phyloP scores from a whole-genome alignment of 371 early-diverging fungal species.

The Amoeboaphelidium protococcarum region DNA sequence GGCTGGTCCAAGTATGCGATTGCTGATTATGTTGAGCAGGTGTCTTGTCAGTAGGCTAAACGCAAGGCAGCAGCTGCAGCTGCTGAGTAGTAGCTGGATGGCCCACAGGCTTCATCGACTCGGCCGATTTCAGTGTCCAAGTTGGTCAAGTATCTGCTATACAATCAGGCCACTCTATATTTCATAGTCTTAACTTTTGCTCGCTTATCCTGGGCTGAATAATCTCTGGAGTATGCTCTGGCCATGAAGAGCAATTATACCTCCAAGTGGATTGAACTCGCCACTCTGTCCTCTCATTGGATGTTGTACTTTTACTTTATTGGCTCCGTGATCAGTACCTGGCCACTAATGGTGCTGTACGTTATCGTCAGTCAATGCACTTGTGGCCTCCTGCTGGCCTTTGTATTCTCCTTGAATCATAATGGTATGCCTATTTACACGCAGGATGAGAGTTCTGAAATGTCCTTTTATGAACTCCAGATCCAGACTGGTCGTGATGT shows the following conservation, averaged over 20 bases:
- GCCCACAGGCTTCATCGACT: no score
- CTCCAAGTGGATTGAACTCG: constrained; percentile 21
- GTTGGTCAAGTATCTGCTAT: constrained; percentile 25
- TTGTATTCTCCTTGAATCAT: constrained; percentile 61
- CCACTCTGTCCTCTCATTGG: constrained; percentile 36
- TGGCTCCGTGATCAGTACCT: constrained; percentile 19
- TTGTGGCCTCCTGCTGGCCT: constrained; percentile 46
- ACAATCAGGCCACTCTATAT: constrained; percentile 44
- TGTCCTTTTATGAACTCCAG: constrained; percentile 50
- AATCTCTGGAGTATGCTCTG: not conserved
- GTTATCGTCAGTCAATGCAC: constrained; percentile 34
- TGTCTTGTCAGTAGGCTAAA: not conserved
- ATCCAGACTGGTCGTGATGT: constrained; percentile 59
- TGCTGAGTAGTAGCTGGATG: no score
- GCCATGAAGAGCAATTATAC: not conserved
- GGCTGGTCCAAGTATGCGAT: constrained; percentile 60
- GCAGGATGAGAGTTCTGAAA: constrained; percentile 29
- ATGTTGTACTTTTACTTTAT: constrained; percentile 27
- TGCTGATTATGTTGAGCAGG: constrained; percentile 5
- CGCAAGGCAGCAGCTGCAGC: no score
- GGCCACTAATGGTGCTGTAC: constrained; percentile 28
- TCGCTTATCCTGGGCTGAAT: constrained; percentile 37
- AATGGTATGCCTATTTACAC: constrained; percentile 63
- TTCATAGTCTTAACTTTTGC: constrained; percentile 56
- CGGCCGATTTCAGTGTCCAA: no score